These are phyloP conservation scores for Scheffersomyces lignosus DNA, from an alignment of 805 yeast genomes.

Conservation along the genomic window DNA sequence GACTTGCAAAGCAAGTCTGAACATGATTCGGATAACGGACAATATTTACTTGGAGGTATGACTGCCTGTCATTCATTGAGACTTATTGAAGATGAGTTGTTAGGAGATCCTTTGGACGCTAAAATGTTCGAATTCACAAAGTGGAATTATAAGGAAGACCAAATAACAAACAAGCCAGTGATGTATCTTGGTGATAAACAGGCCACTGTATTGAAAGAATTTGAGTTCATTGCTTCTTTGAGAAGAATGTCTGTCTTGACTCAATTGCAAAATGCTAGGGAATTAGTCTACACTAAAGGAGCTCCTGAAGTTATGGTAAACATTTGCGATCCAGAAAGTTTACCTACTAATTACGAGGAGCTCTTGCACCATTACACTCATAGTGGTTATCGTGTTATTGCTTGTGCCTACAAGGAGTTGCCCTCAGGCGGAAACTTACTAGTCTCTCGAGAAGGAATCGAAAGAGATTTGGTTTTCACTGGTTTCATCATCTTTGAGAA, in stretches of 20 bases:
- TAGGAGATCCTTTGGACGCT: constrained; percentile 92
- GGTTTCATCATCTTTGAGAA: constrained; percentile 95
- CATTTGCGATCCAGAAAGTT: constrained; percentile 66
- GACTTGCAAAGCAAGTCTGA: not conserved
- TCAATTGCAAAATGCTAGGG: constrained; percentile 10
- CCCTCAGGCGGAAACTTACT: not conserved
- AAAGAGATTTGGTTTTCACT: constrained; percentile 64
- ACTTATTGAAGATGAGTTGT: constrained; percentile 69
- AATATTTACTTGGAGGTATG: constrained; percentile 45
- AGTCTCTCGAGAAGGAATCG: constrained; percentile 61
- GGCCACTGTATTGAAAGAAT: constrained; percentile 47
- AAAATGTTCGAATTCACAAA: constrained; percentile 91
- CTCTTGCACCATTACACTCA: constrained; percentile 84
- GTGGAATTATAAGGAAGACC: constrained; percentile 76
- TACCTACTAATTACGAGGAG: constrained; percentile 76
- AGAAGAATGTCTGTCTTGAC: constrained; percentile 86
- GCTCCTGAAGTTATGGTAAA: constrained; percentile 93
- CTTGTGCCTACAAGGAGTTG: constrained; percentile 73
- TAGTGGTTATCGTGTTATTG: constrained; percentile 92
- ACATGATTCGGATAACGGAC: constrained; percentile 31
- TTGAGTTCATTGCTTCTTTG: constrained; percentile 80
- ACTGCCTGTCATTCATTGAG: constrained; percentile 87
- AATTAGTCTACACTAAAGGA: constrained; percentile 70
- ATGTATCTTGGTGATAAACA: constrained; percentile 7
- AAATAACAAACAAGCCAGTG: constrained; percentile 29